A percentile compares a stretch with the other conserved stretches of the same genome.
phyloP scores from a whole-genome alignment of 176 grass and related monocot genomes.

The Lolium perenne region DNA sequence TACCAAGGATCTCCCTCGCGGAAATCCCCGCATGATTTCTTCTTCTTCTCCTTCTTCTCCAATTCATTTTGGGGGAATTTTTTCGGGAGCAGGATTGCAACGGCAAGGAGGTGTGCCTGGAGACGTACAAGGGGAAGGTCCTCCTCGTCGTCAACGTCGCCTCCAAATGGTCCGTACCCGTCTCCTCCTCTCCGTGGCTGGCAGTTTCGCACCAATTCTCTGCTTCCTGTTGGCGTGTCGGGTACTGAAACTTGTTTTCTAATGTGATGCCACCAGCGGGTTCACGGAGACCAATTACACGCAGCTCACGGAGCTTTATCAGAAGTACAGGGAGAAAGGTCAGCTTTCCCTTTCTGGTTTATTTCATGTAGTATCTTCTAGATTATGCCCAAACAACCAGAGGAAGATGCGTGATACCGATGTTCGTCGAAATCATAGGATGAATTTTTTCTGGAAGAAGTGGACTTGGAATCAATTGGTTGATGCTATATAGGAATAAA shows the following conservation, averaged over 20 bases:
- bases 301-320: constrained; percentile 80
- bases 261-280: constrained; percentile 48
- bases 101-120: constrained; percentile 76
- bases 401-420: neutral
- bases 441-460: neutral
- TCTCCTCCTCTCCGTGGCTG: neutral
- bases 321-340: constrained; percentile 85
- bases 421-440: neutral
- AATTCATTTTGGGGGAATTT: neutral
- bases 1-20: constrained; percentile 17
- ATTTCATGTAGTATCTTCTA: neutral
- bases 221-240: neutral
- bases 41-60: neutral
- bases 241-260: constrained; percentile 28
- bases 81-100: constrained; percentile 65
- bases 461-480: constrained; percentile 9
- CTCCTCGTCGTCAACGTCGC: constrained; percentile 95
- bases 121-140: constrained; percentile 83
- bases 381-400: constrained; percentile 16
- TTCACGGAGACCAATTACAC: constrained; percentile 94
- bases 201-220: neutral
- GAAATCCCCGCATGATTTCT: constrained; percentile 4
- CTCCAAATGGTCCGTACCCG: constrained; percentile 79
- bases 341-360: constrained; percentile 27
- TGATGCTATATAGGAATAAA: neutral